Evolutionary conservation across 2,329 filamentous ascomycete genomes (phyloP).

Genomic region (Microsporum ferrugineum): DNA sequence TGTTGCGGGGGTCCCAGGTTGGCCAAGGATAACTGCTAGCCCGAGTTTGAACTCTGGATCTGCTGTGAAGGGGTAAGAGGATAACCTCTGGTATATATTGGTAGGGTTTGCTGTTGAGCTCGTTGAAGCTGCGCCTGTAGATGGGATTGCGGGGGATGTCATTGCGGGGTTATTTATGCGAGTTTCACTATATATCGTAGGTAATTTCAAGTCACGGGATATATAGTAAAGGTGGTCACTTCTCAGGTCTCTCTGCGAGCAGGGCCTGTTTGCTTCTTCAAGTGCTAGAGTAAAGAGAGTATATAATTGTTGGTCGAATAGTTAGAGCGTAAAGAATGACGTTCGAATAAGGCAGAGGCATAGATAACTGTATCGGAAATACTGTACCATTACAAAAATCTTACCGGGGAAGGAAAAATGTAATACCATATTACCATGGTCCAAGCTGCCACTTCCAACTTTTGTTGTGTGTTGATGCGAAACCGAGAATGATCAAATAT

Average conservation of each 20-base stretch:
- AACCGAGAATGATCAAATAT: background rate
- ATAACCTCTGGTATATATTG: conserved; percentile 24
- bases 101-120: background rate
- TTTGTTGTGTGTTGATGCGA: background rate
- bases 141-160: background rate
- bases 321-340: background rate
- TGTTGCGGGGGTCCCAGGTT: conserved; percentile 29
- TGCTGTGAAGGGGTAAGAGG: conserved; percentile 30
- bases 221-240: background rate
- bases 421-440: background rate
- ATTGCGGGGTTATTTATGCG: background rate
- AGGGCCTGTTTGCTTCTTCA: background rate
- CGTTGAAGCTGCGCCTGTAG: background rate
- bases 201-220: background rate
- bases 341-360: background rate
- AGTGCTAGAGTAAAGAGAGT: background rate
- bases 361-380: background rate
- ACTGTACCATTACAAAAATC: background rate
- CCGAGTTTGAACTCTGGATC: conserved; percentile 38
- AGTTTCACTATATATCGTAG: background rate
- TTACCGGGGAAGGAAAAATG: background rate
- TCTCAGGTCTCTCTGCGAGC: background rate
- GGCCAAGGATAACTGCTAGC: conserved; percentile 37
- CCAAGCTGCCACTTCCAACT: too few relatives aligned
- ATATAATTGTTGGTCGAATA: background rate